Base-by-base conservation (phyloP, 225 moss, liverwort and hornwort genomes). In the Ulota crispa region DNA sequence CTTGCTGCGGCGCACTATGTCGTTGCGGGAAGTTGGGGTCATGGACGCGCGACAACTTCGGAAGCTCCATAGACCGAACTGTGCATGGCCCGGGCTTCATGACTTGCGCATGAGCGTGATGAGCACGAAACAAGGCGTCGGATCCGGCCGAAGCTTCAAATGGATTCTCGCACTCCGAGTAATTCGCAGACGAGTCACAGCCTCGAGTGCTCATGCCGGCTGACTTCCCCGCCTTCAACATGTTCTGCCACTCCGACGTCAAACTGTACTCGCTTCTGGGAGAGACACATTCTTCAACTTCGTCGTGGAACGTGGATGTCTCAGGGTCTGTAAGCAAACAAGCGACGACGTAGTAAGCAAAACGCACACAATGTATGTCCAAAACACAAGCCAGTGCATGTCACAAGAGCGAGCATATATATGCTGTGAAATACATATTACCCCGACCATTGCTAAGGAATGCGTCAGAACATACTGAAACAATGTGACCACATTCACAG, bases 181-280 rank as follows among this genome's bases (percentile, higher is more conserved):
- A 47, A 36, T 72, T 78, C 61, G 23, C 68, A 19, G 78, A 80
- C 42, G 80, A 83, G 50, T 86, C 86, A 18, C 61, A 81, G 64
- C 84, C 86, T 31, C 75, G 81, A 8, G 75, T 86, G 71, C 83
- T 89, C 89, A 86, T 81, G 61, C 89, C 81, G 1, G 89, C 86
- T 4, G 89, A 86, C 1, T 52, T 86, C 9, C 86, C 89, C 30
- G 89, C 89, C 70, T 81, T 86, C 70, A 89, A 66, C 78, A 89
- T 86, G 50, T 64, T 81, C 62, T 82, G 83, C 89, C 89, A 89
- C 68, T 89, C 89, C 8, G 84, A 83, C n/a, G 83, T 89, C 83
- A 89, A 32, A 55, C 89, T 86, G 72, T 86, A 89, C 14, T 89
- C 89, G 47, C 89, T 89, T 24, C 84, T 71, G 6, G 89, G 81